phyloP scores from a whole-genome alignment of 148 eudicot species.

The Camellia sinensis region DNA sequence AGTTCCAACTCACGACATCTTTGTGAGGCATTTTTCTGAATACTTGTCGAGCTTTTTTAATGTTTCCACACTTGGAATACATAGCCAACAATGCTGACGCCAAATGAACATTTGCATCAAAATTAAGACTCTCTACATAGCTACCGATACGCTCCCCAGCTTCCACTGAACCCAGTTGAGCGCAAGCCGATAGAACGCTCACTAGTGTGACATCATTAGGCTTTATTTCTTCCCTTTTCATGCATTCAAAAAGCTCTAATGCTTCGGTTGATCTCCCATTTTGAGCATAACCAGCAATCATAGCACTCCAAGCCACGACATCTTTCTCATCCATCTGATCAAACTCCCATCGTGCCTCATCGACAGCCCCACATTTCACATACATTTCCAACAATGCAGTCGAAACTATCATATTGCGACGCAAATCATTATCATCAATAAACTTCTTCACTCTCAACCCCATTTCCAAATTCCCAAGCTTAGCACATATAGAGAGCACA shows the following conservation, averaged over 20 bases:
- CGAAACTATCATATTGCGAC: conserved; percentile 45
- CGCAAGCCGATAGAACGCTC: conserved; percentile 54
- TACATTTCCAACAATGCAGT: conserved; percentile 66
- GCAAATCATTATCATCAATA: conserved; percentile 41
- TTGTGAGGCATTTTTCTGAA: conserved; percentile 40
- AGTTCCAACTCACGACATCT: conserved; percentile 55
- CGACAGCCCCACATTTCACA: conserved; percentile 56
- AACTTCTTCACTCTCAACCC: conserved; percentile 45
- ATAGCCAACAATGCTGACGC: conserved; percentile 49
- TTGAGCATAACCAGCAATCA: conserved; percentile 64
- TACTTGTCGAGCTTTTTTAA: conserved; percentile 38
- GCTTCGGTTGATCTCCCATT: conserved; percentile 54
- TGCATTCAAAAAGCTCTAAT: conserved; percentile 44
- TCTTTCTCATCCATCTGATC: conserved; percentile 46
- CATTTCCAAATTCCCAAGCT: conserved; percentile 42
- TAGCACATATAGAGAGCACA: conserved; percentile 52
- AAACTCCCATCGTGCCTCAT: conserved; percentile 55
- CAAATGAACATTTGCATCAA: conserved; percentile 36
- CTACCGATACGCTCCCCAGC: conserved; percentile 42
- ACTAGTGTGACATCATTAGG: conserved; percentile 59
- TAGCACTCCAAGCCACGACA: conserved; percentile 57
- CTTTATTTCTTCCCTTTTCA: conserved; percentile 36
- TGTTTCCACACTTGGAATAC: conserved; percentile 54
- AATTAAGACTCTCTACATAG: conserved; percentile 34
- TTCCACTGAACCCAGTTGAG: conserved; percentile 54